Base-by-base conservation (phyloP, 306 rosid species). In the Trifolium repens region DNA sequence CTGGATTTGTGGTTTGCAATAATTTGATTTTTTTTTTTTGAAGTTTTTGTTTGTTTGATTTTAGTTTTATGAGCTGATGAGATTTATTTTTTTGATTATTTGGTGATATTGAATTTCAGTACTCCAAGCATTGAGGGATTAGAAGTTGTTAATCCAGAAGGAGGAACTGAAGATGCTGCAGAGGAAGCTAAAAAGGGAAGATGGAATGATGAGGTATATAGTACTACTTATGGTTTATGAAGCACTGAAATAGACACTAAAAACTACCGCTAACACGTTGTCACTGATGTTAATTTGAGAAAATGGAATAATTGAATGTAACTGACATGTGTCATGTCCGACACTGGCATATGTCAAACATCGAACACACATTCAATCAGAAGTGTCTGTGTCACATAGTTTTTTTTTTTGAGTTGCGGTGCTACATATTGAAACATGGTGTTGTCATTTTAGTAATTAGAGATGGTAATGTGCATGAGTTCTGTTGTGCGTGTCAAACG, bases 111-210 rank as follows among this genome's bases (percentile, higher is more conserved):
- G 47, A 17, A 63, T 5, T 49, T 66, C 75, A 87, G 91, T 63
- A 24, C 78, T 5, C 0, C 79, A 39, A 89, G 83, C 66, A 82
- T 87, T 65, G 97, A 94, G 83, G 98, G 97, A 30, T 80, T 94
- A n/a, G 98, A 94, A 87, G 96, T 94, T 71, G 79, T 94, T 72
- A 92, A 94, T 81, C 99, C 98, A 8, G 99, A 94, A 26, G 99
- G 99, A 62, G 97, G 99, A 68, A 90, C 90, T 43, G 99, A 90
- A 80, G 99, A 94, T 77, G 91, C 96, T 61, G 98, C 85, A 75
- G 96, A 89, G 86, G 99, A 94, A 88, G 97, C 99, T 42, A 80
- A 82, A 2, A 91, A 78, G 86, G 99, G 99, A 83, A 80, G 99
- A 79, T 94, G 99, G 99, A 88, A 86, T 65, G 77, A 94, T 54